These are phyloP conservation scores for Drechslera avenae DNA, from an alignment of 2,329 filamentous ascomycete genomes.

Conservation along the genomic window DNA sequence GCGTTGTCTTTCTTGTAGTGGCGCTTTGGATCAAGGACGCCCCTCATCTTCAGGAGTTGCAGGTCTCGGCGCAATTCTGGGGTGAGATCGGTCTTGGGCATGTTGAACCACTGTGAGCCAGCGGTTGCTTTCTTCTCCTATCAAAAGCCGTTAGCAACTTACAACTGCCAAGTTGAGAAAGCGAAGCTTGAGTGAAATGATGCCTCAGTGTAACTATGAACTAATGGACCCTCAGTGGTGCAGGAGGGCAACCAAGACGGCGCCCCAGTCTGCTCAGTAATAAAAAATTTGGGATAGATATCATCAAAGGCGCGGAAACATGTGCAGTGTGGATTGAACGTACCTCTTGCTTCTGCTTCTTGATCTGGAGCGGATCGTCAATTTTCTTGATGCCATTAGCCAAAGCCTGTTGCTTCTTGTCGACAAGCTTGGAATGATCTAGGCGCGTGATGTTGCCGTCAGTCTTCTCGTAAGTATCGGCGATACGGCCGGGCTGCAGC, in stretches of 20 bases:
- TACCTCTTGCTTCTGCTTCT: conserved; percentile 59
- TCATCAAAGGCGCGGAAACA: conserved; percentile 66
- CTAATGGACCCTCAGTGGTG: conserved; percentile 69
- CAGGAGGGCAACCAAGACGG: conserved; percentile 81
- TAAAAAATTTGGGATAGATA: conserved; percentile 69
- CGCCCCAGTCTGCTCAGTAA: conserved; percentile 74
- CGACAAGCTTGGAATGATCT: conserved; percentile 58
- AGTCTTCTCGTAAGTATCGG: conserved; percentile 61
- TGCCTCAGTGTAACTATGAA: conserved; percentile 78
- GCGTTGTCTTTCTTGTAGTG: conserved; percentile 87
- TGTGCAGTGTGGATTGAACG: conserved; percentile 17
- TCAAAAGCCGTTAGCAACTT: conserved; percentile 32
- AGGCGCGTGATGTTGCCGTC: conserved; percentile 59
- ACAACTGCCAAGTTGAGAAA: conserved; percentile 7
- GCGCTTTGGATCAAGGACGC: conserved; percentile 83
- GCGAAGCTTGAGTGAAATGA: conserved; percentile 10
- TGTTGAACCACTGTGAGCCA: conserved; percentile 83
- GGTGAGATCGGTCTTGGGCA: conserved; percentile 83
- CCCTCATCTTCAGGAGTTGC: conserved; percentile 86
- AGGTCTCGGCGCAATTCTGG: conserved; percentile 86
- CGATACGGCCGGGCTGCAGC: conserved; percentile 53
- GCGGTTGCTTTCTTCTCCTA: conserved; percentile 69
- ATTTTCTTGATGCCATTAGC: conserved; percentile 59
- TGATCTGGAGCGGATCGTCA: conserved; percentile 57
- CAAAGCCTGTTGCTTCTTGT: conserved; percentile 54